Evolutionary conservation across 129 eudicot genomes (phyloP), one percentile per base, ranked within the genome.

Genomic region (Erigeron canadensis): DNA sequence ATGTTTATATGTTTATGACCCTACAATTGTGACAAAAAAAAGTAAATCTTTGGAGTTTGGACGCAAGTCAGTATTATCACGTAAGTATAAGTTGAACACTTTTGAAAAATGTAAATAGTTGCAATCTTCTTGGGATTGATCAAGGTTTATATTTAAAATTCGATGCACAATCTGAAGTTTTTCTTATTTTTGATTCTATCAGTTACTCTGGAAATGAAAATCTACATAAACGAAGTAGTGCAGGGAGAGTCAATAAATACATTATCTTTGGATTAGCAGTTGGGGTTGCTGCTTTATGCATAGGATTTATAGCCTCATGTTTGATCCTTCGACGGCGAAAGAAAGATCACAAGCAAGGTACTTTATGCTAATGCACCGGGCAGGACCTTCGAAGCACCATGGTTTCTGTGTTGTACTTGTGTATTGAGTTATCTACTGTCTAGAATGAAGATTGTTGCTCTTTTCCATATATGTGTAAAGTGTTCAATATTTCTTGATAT

Each of bases 191-290:
- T 11, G 57, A 43, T 75, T 56, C 54, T 41, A 65, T 77, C 88
- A 91, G 98, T 86, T 89, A 85, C 81, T 62, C 96, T 12, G 97
- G 97, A 65, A 94, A 94, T 56, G 10, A 63, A 9, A 75, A 76
- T 80, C 98, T 94, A 72, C 87, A 62, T 63, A 77, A 76, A 65
- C 89, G 81, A 66, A 60, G 84, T 48, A 83, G 59, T 7, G 78
- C 81, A 43, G 83, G 79, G 60, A 81, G 46, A 75, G 87, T 65
- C 45, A 77, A 65, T 55, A 81, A 83, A 79, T 70, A 70, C 72
- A 85, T 85, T 56, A 87, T 94, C 38, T 84, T 88, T 11, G 97
- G 98, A 57, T 50, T 83, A 51, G 75, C 94, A 43, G 74, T 87
- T 41, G 98, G 93, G 53, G 98, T 91, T 67, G 80, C 83, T 48